These are phyloP conservation scores for Fusarium neocosmosporiellum DNA, from an alignment of 2,329 filamentous ascomycete species.

Conservation along the genomic window DNA sequence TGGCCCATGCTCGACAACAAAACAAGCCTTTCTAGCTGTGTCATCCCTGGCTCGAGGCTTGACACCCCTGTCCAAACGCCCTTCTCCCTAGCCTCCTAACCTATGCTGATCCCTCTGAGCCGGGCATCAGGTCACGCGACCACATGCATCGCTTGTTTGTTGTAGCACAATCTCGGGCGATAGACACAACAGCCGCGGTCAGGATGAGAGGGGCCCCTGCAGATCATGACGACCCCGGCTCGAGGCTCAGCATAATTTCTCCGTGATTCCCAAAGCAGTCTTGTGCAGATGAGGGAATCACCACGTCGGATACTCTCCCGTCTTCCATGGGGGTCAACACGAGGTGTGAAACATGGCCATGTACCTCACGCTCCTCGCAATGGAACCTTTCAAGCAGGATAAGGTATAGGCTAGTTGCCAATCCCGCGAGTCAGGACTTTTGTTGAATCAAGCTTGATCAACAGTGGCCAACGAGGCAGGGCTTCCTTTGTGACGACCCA, in stretches of 20 bases:
- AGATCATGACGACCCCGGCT: background rate
- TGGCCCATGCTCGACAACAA: background rate
- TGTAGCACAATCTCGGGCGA: background rate
- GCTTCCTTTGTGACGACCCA: background rate
- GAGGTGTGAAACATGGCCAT: background rate
- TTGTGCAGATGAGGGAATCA: background rate
- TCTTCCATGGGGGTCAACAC: background rate
- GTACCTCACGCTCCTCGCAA: background rate
- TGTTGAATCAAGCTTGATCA: background rate
- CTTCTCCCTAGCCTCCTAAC: background rate
- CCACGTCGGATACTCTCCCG: background rate
- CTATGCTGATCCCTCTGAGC: slow-evolving; percentile 2
- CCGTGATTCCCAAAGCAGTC: slow-evolving; percentile 1
- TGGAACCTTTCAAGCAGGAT: background rate
- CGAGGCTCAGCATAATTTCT: background rate
- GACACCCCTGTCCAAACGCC: background rate
- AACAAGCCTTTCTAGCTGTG: background rate
- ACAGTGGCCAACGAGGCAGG: background rate
- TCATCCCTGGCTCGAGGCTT: background rate
- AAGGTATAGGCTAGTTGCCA: background rate
- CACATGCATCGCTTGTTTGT: background rate
- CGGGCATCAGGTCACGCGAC: slow-evolving; percentile 7
- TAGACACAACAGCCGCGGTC: background rate
- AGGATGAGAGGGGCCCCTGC: background rate
- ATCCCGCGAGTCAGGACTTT: background rate